Percentiles rank a stretch among this genome's conserved stretches.
These are phyloP conservation scores for Talaromyces sp. DNA, from an alignment of 2,329 filamentous ascomycete genomes.

Conservation along the genomic window DNA sequence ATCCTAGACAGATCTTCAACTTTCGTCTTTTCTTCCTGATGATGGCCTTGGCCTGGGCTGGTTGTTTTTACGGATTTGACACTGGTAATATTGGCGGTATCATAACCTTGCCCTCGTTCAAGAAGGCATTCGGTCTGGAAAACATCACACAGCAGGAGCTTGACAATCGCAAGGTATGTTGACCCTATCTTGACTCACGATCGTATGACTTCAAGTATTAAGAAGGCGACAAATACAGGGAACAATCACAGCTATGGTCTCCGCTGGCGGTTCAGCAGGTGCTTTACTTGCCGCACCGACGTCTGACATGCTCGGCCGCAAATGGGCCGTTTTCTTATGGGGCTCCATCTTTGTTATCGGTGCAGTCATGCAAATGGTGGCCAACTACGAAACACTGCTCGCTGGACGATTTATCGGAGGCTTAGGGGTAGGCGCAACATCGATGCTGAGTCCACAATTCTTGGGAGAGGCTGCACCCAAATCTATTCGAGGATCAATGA, in stretches of 20 bases:
- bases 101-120: slow-evolving; percentile 36
- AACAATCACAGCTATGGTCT: slow-evolving; percentile 26
- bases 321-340: slow-evolving; percentile 34
- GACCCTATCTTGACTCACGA: not conserved
- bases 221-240: slow-evolving; percentile 10
- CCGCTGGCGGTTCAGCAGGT: slow-evolving; percentile 38
- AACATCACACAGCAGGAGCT: slow-evolving; percentile 27
- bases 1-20: slow-evolving; percentile 40
- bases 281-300: slow-evolving; percentile 37
- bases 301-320: slow-evolving; percentile 38
- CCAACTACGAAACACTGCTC: slow-evolving; percentile 35
- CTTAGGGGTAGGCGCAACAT: slow-evolving; percentile 36
- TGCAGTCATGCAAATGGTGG: slow-evolving; percentile 36
- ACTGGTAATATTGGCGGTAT: slow-evolving; percentile 41
- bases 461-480: slow-evolving; percentile 35
- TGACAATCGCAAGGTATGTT: slow-evolving; percentile 26
- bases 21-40: slow-evolving; percentile 32
- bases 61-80: slow-evolving; percentile 41
- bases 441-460: slow-evolving; percentile 42
- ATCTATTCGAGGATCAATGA: slow-evolving; percentile 40
- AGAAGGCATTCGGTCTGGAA: slow-evolving; percentile 35
- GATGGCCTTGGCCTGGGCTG: slow-evolving; percentile 35
- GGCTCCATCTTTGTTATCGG: slow-evolving; percentile 33
- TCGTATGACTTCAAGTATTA: not conserved
- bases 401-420: slow-evolving; percentile 38